Evolutionary conservation across 2,329 filamentous ascomycete species (phyloP).

Genomic region (Albifimbria verrucaria): DNA sequence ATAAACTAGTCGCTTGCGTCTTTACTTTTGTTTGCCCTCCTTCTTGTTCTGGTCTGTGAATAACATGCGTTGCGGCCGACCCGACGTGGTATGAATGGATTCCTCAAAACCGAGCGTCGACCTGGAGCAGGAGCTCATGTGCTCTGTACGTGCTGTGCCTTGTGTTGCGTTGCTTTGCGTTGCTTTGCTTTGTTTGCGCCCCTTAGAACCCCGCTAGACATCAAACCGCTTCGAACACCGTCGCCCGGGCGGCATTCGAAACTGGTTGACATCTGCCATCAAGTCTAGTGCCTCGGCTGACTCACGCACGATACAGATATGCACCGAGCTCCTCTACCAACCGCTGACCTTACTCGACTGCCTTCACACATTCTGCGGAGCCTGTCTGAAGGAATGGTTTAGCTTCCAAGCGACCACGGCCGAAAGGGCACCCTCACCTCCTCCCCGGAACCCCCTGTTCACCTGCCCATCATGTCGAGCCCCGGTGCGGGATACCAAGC

Average conservation of each 20-base stretch:
- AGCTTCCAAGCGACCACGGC: conserved; percentile 66
- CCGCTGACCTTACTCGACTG: conserved; percentile 90
- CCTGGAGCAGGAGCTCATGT: conserved; percentile 90
- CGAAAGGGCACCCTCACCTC: conserved; percentile 46
- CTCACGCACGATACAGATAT: conserved; percentile 63
- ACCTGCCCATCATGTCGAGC: conserved; percentile 94
- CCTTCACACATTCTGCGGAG: conserved; percentile 92
- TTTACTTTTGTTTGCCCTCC: not conserved
- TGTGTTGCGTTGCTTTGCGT: conserved; percentile 4
- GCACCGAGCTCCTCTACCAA: conserved; percentile 90
- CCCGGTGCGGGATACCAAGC: conserved; percentile 77
- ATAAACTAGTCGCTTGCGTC: not conserved
- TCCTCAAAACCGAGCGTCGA: conserved; percentile 56
- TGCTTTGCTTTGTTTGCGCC: not conserved
- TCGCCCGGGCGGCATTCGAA: not conserved
- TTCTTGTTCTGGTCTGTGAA: not conserved
- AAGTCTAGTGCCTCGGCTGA: too few relatives aligned
- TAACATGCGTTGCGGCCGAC: conserved; percentile 12
- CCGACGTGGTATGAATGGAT: conserved; percentile 42
- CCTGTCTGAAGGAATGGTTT: conserved; percentile 96
- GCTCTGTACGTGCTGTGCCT: conserved; percentile 66
- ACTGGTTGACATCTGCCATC: too few relatives aligned
- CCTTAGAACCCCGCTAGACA: not conserved
- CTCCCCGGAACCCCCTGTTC: conserved; percentile 54
- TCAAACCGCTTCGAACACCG: not conserved